Evolutionary conservation across 1,284 basidiomycete genomes (phyloP).

Genomic region (Marasmius fiardii): DNA sequence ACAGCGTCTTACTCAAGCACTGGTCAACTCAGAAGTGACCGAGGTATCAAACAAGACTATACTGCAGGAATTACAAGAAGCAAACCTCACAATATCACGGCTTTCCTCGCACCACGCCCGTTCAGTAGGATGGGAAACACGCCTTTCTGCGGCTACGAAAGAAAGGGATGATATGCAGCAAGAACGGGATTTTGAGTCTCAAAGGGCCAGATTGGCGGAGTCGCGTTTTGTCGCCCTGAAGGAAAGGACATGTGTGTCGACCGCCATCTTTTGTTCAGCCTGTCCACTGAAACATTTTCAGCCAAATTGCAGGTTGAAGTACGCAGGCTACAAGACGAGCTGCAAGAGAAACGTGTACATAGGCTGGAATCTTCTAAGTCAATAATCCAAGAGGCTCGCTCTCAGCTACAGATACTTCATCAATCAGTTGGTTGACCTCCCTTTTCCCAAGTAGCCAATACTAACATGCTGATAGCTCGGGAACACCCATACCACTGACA

Average conservation of each 20-base stretch:
- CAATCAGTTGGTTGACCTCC: constrained; percentile 36
- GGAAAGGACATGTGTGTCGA: constrained; percentile 54
- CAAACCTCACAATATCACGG: constrained; percentile 65
- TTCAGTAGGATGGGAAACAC: constrained; percentile 66
- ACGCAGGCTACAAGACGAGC: constrained; percentile 53
- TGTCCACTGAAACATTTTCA: constrained; percentile 25
- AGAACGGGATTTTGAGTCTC: constrained; percentile 73
- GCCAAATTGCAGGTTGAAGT: constrained; percentile 76
- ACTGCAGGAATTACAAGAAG: constrained; percentile 75
- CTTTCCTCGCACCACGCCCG: constrained; percentile 68
- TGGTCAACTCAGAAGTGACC: constrained; percentile 79
- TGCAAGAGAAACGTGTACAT: constrained; percentile 65
- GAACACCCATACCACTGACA: constrained; percentile 37
- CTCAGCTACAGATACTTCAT: constrained; percentile 62
- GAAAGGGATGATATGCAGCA: constrained; percentile 87
- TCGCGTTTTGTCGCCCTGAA: constrained; percentile 58
- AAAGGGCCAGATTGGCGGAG: constrained; percentile 71
- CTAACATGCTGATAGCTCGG: constrained; percentile 32
- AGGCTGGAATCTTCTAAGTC: constrained; percentile 72
- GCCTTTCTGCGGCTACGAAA: constrained; percentile 55
- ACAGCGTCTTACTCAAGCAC: constrained; percentile 77
- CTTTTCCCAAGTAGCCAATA: constrained; percentile 15
- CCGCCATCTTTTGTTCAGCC: background rate
- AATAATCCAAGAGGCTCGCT: constrained; percentile 69
- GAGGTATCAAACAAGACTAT: constrained; percentile 78